Evolutionary conservation across 139 green algal species (phyloP).

Genomic region (Chlorella sp.): DNA sequence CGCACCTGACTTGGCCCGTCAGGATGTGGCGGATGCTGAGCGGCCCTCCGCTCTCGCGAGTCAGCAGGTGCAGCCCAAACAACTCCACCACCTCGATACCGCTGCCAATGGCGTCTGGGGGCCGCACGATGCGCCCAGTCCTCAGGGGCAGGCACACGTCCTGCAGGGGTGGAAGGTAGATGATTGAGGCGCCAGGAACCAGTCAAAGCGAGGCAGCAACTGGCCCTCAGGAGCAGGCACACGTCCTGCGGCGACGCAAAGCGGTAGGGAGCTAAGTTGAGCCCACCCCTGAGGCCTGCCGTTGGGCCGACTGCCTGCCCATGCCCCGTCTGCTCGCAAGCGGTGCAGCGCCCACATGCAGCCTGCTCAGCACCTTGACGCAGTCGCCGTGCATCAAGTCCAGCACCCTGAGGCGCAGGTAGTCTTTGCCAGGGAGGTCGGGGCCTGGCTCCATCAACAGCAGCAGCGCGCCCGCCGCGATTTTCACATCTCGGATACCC

Average conservation of each 20-base stretch:
- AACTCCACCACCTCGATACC: slow-evolving; percentile 14
- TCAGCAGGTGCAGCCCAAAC: slow-evolving; percentile 22
- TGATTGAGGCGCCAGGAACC: background rate
- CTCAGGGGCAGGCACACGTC: background rate
- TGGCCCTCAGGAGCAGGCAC: background rate
- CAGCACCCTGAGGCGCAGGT: slow-evolving; percentile 17
- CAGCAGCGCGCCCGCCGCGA: background rate
- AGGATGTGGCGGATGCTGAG: background rate
- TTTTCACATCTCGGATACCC: slow-evolving; percentile 2
- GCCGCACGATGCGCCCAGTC: background rate
- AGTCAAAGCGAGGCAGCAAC: background rate
- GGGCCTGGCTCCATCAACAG: background rate
- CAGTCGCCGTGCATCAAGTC: background rate
- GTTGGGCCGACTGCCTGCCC: too few species aligned
- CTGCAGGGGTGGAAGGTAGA: background rate
- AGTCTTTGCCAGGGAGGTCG: too few species aligned
- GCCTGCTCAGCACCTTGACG: background rate
- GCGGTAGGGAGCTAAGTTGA: too few species aligned
- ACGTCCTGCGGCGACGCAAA: too few species aligned
- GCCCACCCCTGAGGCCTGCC: too few species aligned
- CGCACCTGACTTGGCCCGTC: background rate
- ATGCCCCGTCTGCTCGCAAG: too few species aligned
- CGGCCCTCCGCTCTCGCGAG: background rate
- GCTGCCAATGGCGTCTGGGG: background rate
- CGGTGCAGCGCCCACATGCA: too few species aligned